Evolutionary conservation across 176 grass and related monocot species (phyloP), one percentile per base, ranked within the genome.

Genomic region (Miscanthus lutarioriparius): DNA sequence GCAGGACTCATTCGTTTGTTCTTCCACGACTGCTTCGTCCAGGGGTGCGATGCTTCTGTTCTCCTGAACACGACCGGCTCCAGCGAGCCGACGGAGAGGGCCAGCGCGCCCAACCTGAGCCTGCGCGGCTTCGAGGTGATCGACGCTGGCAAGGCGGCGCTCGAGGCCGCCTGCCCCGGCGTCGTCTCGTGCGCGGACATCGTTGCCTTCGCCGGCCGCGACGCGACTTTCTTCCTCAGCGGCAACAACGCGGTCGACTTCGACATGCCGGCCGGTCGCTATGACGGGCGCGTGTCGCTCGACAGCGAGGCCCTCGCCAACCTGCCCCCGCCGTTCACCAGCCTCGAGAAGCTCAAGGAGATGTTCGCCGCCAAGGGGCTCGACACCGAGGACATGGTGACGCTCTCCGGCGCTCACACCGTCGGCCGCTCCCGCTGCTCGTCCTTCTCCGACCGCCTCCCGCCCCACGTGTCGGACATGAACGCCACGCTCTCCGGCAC

Each of bases 371-470:
- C 10, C 49, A 86, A 88, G 70, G 83, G 80, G 54, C 79, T 92
- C 37, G 35, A 5, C 68, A 0, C 43, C 9, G 84, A 77, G 0
- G 87, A 92, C 27, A 79, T 92, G 80, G 80, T 92, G 23, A 72
- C 48, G 7, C 91, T 92, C 84, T 92, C 92, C 3, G 86, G 92
- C 4, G 92, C 92, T 7, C 92, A 91, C 86, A 63, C 82, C 40
- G 19, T 94, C 61, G 92, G 92, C 13, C 64, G 72, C 20, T 85
- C 92, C 25, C 86, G 86, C 76, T 94, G 92, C 69, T 88, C 86
- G 0, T 90, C 92, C 75, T 94, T 94, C 86, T 26, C 67, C 5
- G 54, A 41, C 26, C 85, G 92, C 17, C 74, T 94, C 4, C 8
- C 36, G 0, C n/a, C 91, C 5, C 62, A 28, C 39, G 3, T 7